Evolutionary conservation across 352 stramenopile genomes (phyloP).

Genomic region (Aphanomyces cochlioides): DNA sequence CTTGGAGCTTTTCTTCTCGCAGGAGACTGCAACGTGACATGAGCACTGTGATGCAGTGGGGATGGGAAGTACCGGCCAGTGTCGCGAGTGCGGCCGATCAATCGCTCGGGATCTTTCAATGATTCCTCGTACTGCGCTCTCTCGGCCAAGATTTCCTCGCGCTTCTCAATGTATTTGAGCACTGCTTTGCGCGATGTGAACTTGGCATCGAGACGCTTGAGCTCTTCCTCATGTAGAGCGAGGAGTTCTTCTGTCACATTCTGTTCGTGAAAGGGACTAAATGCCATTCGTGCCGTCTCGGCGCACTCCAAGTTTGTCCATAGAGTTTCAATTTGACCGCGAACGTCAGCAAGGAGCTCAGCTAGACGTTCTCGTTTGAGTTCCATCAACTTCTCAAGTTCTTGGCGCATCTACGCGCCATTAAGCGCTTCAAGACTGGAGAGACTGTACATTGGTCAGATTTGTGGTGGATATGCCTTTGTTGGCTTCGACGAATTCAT

Average conservation of each 20-base stretch:
- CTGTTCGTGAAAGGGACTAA: constrained; percentile 32
- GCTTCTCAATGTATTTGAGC: constrained; percentile 41
- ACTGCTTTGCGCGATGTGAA: constrained; percentile 32
- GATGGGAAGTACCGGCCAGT: constrained; percentile 21
- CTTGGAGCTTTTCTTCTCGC: constrained; percentile 39
- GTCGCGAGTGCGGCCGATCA: constrained; percentile 32
- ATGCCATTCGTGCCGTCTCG: constrained; percentile 27
- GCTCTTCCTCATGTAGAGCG: constrained; percentile 37
- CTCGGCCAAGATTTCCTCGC: constrained; percentile 44
- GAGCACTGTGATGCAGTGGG: neutral
- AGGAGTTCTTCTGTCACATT: constrained; percentile 37
- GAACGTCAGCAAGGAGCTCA: constrained; percentile 6
- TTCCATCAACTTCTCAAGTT: neutral
- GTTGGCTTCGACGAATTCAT: constrained; percentile 34
- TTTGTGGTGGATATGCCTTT: constrained; percentile 32
- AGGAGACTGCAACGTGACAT: constrained; percentile 28
- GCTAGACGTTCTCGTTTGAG: constrained; percentile 1
- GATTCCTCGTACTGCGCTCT: constrained; percentile 39
- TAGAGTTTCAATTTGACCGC: constrained; percentile 14
- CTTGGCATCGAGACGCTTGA: constrained; percentile 35
- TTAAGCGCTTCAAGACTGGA: too few relatives aligned
- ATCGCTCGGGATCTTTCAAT: constrained; percentile 25
- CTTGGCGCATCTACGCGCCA: neutral
- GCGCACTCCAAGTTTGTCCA: constrained; percentile 17
- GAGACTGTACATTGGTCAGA: neutral